phyloP scores from a whole-genome alignment of 2,329 filamentous ascomycete species.

The Fusarium sororula region DNA sequence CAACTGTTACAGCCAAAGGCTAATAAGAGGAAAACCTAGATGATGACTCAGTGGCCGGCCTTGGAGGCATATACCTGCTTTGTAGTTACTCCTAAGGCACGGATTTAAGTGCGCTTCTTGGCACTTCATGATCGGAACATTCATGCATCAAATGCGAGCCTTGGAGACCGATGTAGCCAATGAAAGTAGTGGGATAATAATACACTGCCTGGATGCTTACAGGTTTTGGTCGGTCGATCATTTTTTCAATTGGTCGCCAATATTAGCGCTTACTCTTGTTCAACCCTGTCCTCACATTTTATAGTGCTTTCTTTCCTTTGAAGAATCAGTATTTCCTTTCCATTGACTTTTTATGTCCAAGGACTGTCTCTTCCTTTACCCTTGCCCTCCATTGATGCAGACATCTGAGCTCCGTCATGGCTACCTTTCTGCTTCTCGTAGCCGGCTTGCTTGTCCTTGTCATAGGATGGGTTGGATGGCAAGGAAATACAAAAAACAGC shows the following conservation, averaged over 20 bases:
- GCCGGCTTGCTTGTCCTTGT: background rate
- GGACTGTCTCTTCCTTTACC: rapidly evolving
- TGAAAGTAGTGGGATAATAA: background rate
- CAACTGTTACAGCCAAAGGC: too few relatives aligned
- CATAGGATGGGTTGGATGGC: background rate
- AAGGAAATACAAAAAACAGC: background rate
- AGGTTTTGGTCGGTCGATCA: background rate
- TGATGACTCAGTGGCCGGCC: too few relatives aligned
- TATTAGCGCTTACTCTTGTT: background rate
- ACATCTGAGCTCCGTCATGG: background rate
- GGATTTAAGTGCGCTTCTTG: background rate
- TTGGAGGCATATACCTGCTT: background rate
- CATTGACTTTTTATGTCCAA: background rate
- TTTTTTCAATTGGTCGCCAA: background rate
- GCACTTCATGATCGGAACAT: background rate
- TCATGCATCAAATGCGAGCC: background rate
- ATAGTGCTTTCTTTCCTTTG: background rate
- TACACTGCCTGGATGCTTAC: background rate
- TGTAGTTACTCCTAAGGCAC: background rate
- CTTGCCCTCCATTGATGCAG: background rate
- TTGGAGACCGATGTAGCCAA: background rate
- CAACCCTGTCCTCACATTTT: background rate
- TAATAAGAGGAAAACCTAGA: too few relatives aligned
- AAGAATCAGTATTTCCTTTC: background rate
- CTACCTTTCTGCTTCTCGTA: background rate